Base-by-base conservation (phyloP, 2,329 filamentous ascomycete genomes). In the Cladobotryum mycophilum region DNA sequence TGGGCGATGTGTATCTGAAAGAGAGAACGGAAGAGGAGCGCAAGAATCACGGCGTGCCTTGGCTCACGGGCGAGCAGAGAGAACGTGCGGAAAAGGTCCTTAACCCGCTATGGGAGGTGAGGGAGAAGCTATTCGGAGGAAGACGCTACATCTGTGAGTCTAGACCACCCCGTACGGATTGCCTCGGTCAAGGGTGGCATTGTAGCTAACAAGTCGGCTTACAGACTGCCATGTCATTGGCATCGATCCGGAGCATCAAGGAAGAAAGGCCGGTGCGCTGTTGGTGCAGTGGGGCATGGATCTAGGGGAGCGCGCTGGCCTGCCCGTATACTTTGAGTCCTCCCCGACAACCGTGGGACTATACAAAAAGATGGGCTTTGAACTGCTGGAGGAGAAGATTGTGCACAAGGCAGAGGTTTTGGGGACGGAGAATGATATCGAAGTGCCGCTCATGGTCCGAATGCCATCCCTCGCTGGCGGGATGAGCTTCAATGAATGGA, bases 341-440 rank as follows among this genome's bases (percentile, higher is more conserved):
- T 74, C 72, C 0, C 68, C 64, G 3, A 64, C 66, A 4, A 72
- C 70, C 0, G 61, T 67, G 36, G 61, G 61, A 7, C 61, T 78
- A 25, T 78, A 78, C 58, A 63, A 68, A 51, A 76, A 70, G 53
- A 65, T 73, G 56, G 74, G 74, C 2, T 78, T 74, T 56, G 61
- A 64, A 45, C 62, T 61, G 47, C 56, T 76, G 5, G 63, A 67
- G 2, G 65, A 70, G 38, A 69, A 63, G 14, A 59, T 72, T 17
- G 64, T 72, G 8, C 70, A 73, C 60, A 67, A 64, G 48, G 60
- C 62, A 18, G 62, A 64, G 18, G 50, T 67, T 4, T 55, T 72
- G 45, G 66, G 64, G 4, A 64, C 64, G 2, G 61, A 65, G 8
- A 51, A 58, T 22, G 70, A 72, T 35, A 61, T 71, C 6, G 62